A percentile compares a stretch with the other conserved stretches of the same genome.
Evolutionary conservation across 2,329 filamentous ascomycete genomes (phyloP).

Genomic region (Aspergillus japonicus): DNA sequence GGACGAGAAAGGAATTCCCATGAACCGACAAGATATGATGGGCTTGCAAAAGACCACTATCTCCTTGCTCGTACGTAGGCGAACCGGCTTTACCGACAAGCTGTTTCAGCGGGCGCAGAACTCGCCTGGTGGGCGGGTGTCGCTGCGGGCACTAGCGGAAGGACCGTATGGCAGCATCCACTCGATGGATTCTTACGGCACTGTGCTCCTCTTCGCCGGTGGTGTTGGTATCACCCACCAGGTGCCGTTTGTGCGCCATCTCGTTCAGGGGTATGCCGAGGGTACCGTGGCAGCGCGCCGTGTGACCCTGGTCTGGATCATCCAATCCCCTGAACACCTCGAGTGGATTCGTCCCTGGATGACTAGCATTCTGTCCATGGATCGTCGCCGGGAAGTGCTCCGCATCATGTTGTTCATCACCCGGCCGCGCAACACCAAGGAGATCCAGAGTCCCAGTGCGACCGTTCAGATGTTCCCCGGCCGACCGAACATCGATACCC

Average conservation of each 20-base stretch:
- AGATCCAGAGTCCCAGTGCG: slow-evolving; percentile 71
- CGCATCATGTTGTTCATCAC: slow-evolving; percentile 89
- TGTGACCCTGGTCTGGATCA: slow-evolving; percentile 85
- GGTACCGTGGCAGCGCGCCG: slow-evolving; percentile 76
- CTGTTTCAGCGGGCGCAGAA: slow-evolving; percentile 69
- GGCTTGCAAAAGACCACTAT: slow-evolving; percentile 57
- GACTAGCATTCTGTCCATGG: slow-evolving; percentile 73
- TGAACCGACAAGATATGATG: slow-evolving; percentile 53
- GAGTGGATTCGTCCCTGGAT: slow-evolving; percentile 93
- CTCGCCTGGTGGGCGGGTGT: slow-evolving; percentile 55
- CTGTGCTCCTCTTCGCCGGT: slow-evolving; percentile 84
- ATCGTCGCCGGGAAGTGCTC: slow-evolving; percentile 76
- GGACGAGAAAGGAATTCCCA: slow-evolving; percentile 43
- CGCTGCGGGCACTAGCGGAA: slow-evolving; percentile 73
- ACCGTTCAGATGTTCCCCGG: slow-evolving; percentile 92
- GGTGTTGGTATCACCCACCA: slow-evolving; percentile 96
- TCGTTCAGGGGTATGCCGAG: slow-evolving; percentile 67
- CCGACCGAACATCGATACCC: slow-evolving; percentile 73
- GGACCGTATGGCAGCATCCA: slow-evolving; percentile 86
- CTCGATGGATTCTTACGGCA: slow-evolving; percentile 86
- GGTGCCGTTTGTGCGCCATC: slow-evolving; percentile 78
- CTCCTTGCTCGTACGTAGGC: slow-evolving; percentile 81
- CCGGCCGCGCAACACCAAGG: slow-evolving; percentile 76
- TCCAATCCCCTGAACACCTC: slow-evolving; percentile 82
- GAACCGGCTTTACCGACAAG: slow-evolving; percentile 82